Percentiles rank a stretch among this genome's conserved stretches.
phyloP scores from a whole-genome alignment of 179 eudicot species.

The Heliamphora pulchella region DNA sequence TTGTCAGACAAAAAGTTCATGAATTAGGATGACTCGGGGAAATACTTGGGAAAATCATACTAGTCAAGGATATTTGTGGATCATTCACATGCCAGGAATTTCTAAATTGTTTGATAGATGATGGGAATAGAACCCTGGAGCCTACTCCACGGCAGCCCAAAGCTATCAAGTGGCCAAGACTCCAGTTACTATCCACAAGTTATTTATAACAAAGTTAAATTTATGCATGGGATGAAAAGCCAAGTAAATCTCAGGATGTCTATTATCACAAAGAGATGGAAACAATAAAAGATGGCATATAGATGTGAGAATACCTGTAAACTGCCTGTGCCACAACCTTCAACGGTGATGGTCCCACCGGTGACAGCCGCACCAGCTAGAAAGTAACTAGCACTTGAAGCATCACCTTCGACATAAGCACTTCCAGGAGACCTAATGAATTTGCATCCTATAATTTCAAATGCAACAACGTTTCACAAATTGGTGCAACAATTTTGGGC shows the following conservation, averaged over 20 bases:
- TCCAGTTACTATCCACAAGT: background rate
- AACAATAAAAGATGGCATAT: background rate
- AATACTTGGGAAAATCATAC: background rate
- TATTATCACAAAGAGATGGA: background rate
- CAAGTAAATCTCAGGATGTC: background rate
- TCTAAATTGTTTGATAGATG: background rate
- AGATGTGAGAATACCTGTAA: conserved; percentile 50
- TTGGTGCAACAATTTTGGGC: background rate
- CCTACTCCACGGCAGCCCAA: background rate
- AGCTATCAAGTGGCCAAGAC: background rate
- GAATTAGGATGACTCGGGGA: background rate
- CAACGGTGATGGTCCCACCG: conserved; percentile 97
- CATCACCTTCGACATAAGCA: conserved; percentile 97
- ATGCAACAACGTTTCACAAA: conserved; percentile 8
- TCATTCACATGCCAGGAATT: background rate
- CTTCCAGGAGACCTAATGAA: conserved; percentile 84
- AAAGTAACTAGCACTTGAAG: conserved; percentile 98
- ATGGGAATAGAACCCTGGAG: background rate
- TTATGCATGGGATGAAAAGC: background rate
- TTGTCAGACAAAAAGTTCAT: background rate
- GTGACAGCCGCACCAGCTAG: conserved; percentile 96
- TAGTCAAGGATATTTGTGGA: background rate
- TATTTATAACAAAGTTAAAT: too few relatives aligned
- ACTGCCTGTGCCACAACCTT: conserved; percentile 98
- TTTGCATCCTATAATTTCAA: conserved; percentile 5